Conservation (phyloP, 2,329 filamentous ascomycete genomes). For the Berkeleyomyces basicola region DNA sequence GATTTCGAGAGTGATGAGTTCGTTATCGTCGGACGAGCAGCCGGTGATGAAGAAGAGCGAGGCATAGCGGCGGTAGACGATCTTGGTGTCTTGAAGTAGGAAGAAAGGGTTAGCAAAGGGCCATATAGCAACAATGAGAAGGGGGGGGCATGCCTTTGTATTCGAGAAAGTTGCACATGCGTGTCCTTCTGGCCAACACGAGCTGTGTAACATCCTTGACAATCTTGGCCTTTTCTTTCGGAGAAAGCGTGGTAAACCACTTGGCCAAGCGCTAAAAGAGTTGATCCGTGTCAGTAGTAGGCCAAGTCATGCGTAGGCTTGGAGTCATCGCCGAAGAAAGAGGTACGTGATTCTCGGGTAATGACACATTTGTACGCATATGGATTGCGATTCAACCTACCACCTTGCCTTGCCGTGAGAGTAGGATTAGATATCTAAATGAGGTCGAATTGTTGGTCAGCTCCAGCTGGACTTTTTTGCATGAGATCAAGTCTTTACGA, state of each 20-base stretch:
- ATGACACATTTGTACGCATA: too few species aligned
- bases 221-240: constrained; percentile 98
- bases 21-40: constrained; percentile 92
- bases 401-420: constrained; percentile 98
- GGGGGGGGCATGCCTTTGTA: constrained; percentile 61
- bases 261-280: constrained; percentile 73
- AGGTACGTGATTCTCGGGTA: not conserved
- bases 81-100: constrained; percentile 63
- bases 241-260: constrained; percentile 97
- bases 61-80: constrained; percentile 95
- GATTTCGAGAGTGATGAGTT: constrained; percentile 93
- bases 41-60: constrained; percentile 99
- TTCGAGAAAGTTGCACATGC: constrained; percentile 99
- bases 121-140: constrained; percentile 3
- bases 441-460: constrained; percentile 3
- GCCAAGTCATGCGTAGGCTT: not conserved
- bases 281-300: not conserved
- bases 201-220: constrained; percentile 99
- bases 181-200: constrained; percentile 82
- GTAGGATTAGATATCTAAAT: constrained; percentile 81
- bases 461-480: not conserved
- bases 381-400: constrained; percentile 37
- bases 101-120: not conserved
- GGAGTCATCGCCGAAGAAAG: not conserved
- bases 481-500: not conserved